phyloP scores from a whole-genome alignment of 306 rosid genomes.

The Pueraria montana region DNA sequence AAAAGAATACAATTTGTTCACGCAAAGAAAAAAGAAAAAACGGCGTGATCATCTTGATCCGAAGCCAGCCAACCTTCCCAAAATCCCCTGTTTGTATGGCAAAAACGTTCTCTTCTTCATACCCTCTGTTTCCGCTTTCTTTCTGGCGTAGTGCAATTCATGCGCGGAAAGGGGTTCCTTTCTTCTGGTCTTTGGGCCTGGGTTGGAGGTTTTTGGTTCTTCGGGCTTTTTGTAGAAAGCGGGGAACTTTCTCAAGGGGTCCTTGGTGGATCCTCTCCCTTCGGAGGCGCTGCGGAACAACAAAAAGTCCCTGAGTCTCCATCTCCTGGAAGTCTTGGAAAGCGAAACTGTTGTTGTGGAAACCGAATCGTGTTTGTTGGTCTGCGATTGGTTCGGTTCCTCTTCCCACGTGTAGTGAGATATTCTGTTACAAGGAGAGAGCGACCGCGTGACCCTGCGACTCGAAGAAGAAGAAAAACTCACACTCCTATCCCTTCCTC shows the following conservation, averaged over 20 bases:
- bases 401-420: conserved; percentile 62
- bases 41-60: conserved; percentile 48
- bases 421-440: conserved; percentile 69
- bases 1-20: conserved; percentile 44
- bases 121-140: conserved; percentile 78
- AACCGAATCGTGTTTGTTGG: conserved; percentile 37
- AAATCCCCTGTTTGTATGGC: conserved; percentile 89
- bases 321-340: conserved; percentile 67
- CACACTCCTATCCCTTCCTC: conserved; percentile 64
- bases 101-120: conserved; percentile 87
- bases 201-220: conserved; percentile 46
- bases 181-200: conserved; percentile 38
- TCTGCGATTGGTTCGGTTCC: conserved; percentile 41
- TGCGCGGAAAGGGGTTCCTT: conserved; percentile 69
- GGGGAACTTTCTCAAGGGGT: conserved; percentile 67
- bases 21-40: neutral
- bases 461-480: too few relatives aligned
- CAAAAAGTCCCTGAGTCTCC: conserved; percentile 82
- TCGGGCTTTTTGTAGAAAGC: conserved; percentile 53
- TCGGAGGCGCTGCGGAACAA: conserved; percentile 92
- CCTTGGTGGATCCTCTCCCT: conserved; percentile 78
- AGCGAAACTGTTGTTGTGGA: neutral
- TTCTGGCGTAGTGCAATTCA: conserved; percentile 75
- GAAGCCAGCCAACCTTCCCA: conserved; percentile 79
- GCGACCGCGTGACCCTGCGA: conserved; percentile 71